Evolutionary conservation across 176 grass and related monocot species (phyloP), one percentile per base, ranked within the genome.

Genomic region (Carex kokanica): DNA sequence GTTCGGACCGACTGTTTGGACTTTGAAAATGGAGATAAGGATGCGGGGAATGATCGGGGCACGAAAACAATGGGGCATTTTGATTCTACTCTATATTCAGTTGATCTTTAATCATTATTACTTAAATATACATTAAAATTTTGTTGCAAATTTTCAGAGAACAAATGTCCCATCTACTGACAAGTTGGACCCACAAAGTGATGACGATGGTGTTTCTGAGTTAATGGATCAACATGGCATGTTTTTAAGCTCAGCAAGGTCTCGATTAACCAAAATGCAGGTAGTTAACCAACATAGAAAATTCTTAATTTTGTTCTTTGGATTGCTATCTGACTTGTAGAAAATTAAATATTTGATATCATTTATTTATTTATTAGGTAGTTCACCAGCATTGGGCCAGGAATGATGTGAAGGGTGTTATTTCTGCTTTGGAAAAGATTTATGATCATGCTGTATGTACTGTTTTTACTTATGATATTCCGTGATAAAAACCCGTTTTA

Each of bases 331-430:
- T 73, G 51, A 81, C 53, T 36, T 1, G 14, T 11, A 53, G 14
- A 57, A 57, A 80, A 61, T 53, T 3, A 40, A 55, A 29, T 9
- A 52, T 12, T 49, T 49, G 1, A 74, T 52, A 63, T 92, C 68
- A 66, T 80, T 27, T 67, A 0, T 4, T 84, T 45, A 83, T 24
- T 78, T 82, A 43, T 53, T 86, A 99, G 97, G 88, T 95, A 85
- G 90, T 99, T 66, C 88, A 87, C 88, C 89, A 95, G 88, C 87
- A 95, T 89, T 99, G 97, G 97, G 65, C 84, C 85, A 90, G 89
- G 84, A 99, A 93, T 81, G 93, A 99, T 60, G 62, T 99, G 27
- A 92, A 85, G 81, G 93, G 97, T 81, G 91, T 99, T 81, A 87
- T 96, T 27, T 34, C 79, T 63, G 87, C 89, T 20, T 78, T 99